A percentile compares a stretch with the other conserved stretches of the same genome.
Evolutionary conservation across 1,284 basidiomycete genomes (phyloP).

Genomic region (Pascua sp.): DNA sequence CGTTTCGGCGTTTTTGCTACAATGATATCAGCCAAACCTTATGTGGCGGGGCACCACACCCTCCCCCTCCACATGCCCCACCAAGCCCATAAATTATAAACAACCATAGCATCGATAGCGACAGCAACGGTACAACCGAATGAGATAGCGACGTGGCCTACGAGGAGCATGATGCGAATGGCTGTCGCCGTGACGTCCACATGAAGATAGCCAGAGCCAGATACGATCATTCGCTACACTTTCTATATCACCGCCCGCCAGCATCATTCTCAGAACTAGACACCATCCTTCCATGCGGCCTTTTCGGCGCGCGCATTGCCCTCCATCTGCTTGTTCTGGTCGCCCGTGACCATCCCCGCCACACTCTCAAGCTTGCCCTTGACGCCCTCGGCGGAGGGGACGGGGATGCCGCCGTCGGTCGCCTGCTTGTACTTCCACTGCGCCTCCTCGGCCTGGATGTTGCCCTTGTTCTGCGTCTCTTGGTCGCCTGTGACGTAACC

Average conservation of each 20-base stretch:
- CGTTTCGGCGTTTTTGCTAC: too few relatives aligned
- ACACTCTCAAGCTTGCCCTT: conserved; percentile 44
- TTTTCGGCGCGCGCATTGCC: conserved; percentile 43
- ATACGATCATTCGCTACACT: neutral
- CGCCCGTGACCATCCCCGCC: conserved; percentile 42
- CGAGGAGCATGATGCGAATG: too few relatives aligned
- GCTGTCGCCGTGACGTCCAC: too few relatives aligned
- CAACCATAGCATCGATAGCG: too few relatives aligned
- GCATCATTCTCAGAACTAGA: conserved; percentile 2
- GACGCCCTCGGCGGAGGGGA: conserved; percentile 32
- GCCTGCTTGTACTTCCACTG: conserved; percentile 44
- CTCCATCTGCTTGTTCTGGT: conserved; percentile 43
- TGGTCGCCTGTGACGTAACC: conserved; percentile 48
- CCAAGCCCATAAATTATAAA: too few relatives aligned
- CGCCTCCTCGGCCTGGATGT: conserved; percentile 41
- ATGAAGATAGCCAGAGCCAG: neutral
- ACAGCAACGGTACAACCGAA: too few relatives aligned
- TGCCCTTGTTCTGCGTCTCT: conserved; percentile 39
- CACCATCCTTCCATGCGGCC: conserved; percentile 44
- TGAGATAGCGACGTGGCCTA: too few relatives aligned
- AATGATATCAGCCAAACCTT: too few relatives aligned
- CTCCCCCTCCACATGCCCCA: too few relatives aligned
- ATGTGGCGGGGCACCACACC: too few relatives aligned
- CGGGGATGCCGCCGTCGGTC: conserved; percentile 18
- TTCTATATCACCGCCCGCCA: too few relatives aligned